Evolutionary conservation across 352 stramenopile genomes (phyloP), one percentile per base, ranked within the genome.

Genomic region (Pythium dissimile): DNA sequence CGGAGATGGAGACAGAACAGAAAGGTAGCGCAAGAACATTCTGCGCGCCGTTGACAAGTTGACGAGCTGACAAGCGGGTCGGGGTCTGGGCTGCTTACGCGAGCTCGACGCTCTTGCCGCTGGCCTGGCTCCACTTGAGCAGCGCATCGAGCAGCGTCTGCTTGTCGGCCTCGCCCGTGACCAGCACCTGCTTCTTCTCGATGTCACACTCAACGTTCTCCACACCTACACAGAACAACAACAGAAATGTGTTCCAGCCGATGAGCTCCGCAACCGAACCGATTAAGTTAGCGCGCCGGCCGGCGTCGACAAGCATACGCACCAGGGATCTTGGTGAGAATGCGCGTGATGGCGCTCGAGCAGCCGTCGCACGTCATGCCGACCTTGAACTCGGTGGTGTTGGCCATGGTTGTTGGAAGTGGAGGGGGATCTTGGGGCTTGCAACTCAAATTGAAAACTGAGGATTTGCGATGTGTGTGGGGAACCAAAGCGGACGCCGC

Each of bases 281-380:
- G n/a, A n/a, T n/a, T n/a, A n/a, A n/a, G n/a, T n/a, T n/a, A n/a
- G n/a, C n/a, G n/a, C n/a, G n/a, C n/a, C n/a, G n/a, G n/a, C n/a
- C n/a, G n/a, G n/a, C n/a, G n/a, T n/a, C n/a, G n/a, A n/a, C n/a
- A n/a, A n/a, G n/a, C n/a, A n/a, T n/a, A 71, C 69, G 62, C 62
- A 91, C 83, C 86, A 52, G 89, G 77, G 58, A 95, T 92, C 79
- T 95, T 95, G 66, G 37, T 87, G 45, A 96, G 83, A 64, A 96
- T 96, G 67, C 86, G 84, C 58, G 85, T 92, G 78, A 85, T 88
- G 61, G 88, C 86, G 67, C 72, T 88, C 51, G 84, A 94, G 81
- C 86, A 96, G 72, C 85, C 87, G 28, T 92, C 84, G 77, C 87
- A 96, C 35, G 83, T 92, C 86, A 95, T 95, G 66, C 84, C 83